Conservation (phyloP, 495 filamentous ascomycete species). For the Penicillium bovifimosum region DNA sequence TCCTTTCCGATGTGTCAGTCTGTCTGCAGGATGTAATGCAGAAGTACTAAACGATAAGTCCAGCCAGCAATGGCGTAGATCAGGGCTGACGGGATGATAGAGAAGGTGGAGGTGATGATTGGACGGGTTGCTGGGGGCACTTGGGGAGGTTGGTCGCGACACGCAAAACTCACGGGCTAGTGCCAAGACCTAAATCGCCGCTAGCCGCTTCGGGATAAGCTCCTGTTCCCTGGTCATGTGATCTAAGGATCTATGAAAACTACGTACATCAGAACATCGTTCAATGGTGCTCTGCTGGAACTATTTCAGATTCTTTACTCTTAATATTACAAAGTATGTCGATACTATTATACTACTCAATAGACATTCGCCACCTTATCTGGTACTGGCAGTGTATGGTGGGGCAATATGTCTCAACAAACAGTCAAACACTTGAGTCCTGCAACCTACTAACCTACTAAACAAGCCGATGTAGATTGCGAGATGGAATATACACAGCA, state of each 20-base stretch:
- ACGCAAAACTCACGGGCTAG: conserved; percentile 30
- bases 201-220: conserved; percentile 9
- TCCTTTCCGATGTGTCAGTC: conserved; percentile 24
- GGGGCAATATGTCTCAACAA: no score
- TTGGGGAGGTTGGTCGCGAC: conserved; percentile 28
- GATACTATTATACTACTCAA: no score
- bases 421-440: no score
- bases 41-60: conserved; percentile 1
- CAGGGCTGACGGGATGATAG: conserved; percentile 15
- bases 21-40: conserved; percentile 14
- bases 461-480: no score
- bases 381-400: no score
- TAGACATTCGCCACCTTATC: no score
- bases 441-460: no score
- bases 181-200: conserved; percentile 17
- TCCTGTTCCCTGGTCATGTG: not conserved
- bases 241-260: not conserved
- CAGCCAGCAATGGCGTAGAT: not conserved
- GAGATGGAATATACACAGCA: no score
- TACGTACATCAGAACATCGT: not conserved
- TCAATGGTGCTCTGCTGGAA: no score
- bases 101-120: conserved; percentile 17
- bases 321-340: no score
- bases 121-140: conserved; percentile 17
- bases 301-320: no score